Percentiles rank a stretch among this genome's conserved stretches.
Conservation (phyloP, 1,284 basidiomycete species). For the Trichosporon coremiiforme region DNA sequence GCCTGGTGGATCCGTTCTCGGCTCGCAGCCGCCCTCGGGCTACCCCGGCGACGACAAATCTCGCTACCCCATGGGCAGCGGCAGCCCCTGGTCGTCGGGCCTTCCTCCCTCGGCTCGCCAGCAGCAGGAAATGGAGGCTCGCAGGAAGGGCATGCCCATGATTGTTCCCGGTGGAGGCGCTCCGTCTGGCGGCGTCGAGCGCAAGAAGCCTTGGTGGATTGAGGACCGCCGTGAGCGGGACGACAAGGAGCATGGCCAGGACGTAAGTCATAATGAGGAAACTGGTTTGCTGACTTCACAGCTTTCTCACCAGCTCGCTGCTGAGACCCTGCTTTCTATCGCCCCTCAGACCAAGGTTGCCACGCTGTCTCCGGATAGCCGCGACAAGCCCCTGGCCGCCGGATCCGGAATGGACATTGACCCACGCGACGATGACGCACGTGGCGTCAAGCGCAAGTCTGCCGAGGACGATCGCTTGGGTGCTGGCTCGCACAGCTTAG, state of each 20-base stretch:
- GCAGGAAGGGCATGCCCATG: conserved; percentile 36
- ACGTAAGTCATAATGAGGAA: conserved; percentile 18
- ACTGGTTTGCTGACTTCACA: conserved; percentile 23
- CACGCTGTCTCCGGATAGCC: conserved; percentile 37
- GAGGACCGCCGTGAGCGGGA: conserved; percentile 37
- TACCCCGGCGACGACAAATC: conserved; percentile 30
- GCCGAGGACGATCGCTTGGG: conserved; percentile 42
- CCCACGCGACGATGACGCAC: conserved; percentile 37
- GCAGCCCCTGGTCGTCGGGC: conserved; percentile 25
- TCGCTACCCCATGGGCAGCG: conserved; percentile 23
- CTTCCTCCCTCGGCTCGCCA: conserved; percentile 14
- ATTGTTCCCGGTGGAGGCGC: conserved; percentile 24
- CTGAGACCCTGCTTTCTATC: conserved; percentile 55
- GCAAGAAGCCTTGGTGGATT: conserved; percentile 52
- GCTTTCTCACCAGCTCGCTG: conserved; percentile 55
- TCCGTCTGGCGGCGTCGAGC: conserved; percentile 30
- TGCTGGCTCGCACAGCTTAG: conserved; percentile 38
- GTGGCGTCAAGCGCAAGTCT: conserved; percentile 50
- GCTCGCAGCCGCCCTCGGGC: conserved; percentile 15
- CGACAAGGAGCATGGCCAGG: conserved; percentile 31
- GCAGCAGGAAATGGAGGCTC: conserved; percentile 25
- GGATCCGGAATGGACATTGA: conserved; percentile 37
- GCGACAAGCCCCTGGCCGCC: conserved; percentile 34
- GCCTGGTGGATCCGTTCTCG: not conserved
- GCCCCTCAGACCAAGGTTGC: conserved; percentile 44